A percentile compares a stretch with the other conserved stretches of the same genome.
Evolutionary conservation across 2,329 filamentous ascomycete species (phyloP).

Genomic region (Mycogone perniciosa): DNA sequence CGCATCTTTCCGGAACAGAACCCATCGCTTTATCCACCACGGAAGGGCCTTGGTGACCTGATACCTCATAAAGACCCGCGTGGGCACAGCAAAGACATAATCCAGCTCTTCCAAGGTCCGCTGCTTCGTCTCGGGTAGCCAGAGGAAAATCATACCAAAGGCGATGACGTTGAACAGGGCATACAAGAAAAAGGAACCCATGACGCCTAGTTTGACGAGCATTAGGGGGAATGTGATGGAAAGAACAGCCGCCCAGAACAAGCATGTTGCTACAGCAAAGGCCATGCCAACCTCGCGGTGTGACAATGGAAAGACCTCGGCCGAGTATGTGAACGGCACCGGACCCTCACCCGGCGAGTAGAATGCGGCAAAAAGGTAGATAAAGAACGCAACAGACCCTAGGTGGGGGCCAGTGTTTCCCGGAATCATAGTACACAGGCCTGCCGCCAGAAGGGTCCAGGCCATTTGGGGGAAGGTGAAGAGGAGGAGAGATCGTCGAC

Average conservation of each 20-base stretch:
- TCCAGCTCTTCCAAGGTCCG: slow-evolving; percentile 50
- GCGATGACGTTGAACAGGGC: slow-evolving; percentile 50
- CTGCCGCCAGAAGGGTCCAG: slow-evolving; percentile 33
- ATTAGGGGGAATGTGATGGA: slow-evolving; percentile 59
- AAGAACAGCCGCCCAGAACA: slow-evolving; percentile 54
- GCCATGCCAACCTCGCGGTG: slow-evolving; percentile 68
- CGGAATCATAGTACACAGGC: slow-evolving; percentile 48
- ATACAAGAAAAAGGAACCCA: slow-evolving; percentile 50
- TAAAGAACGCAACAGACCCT: slow-evolving; percentile 48
- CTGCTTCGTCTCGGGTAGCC: slow-evolving; percentile 54
- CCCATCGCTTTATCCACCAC: slow-evolving; percentile 54
- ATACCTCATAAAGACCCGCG: slow-evolving; percentile 49
- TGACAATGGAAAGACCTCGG: slow-evolving; percentile 64
- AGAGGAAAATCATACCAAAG: slow-evolving; percentile 50
- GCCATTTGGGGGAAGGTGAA: slow-evolving; percentile 39
- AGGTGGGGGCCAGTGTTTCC: slow-evolving; percentile 26
- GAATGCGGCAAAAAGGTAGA: slow-evolving; percentile 49
- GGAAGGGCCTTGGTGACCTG: slow-evolving; percentile 51
- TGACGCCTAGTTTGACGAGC: slow-evolving; percentile 36
- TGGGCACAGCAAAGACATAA: slow-evolving; percentile 55
- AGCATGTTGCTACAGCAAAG: slow-evolving; percentile 60
- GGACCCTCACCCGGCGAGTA: slow-evolving; percentile 54
- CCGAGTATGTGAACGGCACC: slow-evolving; percentile 62
- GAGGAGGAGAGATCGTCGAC: slow-evolving; percentile 43
- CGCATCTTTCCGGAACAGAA: slow-evolving; percentile 43